Percentiles rank a stretch among this genome's conserved stretches.
Conservation (phyloP, 495 filamentous ascomycete species). For the Pseudevernia furfuracea region DNA sequence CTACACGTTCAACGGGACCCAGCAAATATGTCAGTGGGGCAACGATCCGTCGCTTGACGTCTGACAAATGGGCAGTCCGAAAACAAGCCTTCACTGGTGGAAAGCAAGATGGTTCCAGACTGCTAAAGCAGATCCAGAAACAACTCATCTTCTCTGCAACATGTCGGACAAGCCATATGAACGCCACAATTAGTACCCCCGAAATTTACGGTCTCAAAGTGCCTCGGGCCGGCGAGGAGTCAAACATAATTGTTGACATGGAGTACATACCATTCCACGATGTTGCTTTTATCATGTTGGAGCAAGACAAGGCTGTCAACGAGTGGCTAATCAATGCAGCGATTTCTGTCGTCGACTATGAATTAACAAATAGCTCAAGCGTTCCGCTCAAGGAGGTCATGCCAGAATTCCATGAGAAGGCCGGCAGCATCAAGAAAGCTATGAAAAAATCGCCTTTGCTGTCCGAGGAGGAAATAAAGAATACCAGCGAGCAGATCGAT, state of each 20-base stretch:
- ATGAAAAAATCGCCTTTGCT: neutral
- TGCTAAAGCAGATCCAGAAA: conserved; percentile 2
- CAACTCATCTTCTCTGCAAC: conserved; percentile 5
- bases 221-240: neutral
- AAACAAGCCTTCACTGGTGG: conserved; percentile 1
- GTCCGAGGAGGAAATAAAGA: neutral
- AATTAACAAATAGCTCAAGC: conserved; percentile 5
- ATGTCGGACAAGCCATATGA: conserved; percentile 8
- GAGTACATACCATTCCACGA: conserved; percentile 5
- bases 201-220: conserved; percentile 3
- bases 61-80: conserved; percentile 6
- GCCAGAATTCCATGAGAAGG: neutral
- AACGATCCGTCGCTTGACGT: conserved; percentile 6
- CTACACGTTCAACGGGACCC: conserved; percentile 1
- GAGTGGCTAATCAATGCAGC: conserved; percentile 7
- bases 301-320: conserved; percentile 4
- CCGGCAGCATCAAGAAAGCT: neutral
- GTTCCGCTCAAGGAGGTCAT: conserved; percentile 3
- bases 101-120: conserved; percentile 5
- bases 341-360: conserved; percentile 1
- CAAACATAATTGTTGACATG: conserved; percentile 5
- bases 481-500: neutral
- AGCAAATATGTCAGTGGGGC: conserved; percentile 4
- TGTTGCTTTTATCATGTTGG: conserved; percentile 1
- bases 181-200: conserved; percentile 1